Conservation (phyloP, 148 eudicot species). For the Beta vulgaris region DNA sequence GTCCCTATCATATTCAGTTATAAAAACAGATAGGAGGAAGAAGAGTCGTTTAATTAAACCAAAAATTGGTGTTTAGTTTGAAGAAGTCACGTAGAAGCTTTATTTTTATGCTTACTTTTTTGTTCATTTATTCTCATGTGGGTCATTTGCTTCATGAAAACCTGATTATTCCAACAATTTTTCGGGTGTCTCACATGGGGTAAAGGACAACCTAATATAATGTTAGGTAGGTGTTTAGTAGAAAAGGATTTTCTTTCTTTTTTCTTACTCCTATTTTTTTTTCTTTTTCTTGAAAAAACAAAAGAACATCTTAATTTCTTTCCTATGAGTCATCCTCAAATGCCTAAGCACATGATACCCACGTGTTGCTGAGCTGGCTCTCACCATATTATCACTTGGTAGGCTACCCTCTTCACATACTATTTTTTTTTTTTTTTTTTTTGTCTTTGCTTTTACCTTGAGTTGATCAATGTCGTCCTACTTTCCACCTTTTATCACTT, state of each 20-base stretch:
- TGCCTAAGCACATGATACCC: conserved; percentile 60
- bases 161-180: conserved; percentile 29
- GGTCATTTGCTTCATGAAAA: conserved; percentile 26
- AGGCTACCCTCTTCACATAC: conserved; percentile 13
- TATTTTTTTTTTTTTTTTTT: conserved; percentile 1
- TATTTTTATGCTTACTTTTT: not conserved
- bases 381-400: conserved; percentile 25
- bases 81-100: conserved; percentile 29
- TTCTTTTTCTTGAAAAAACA: conserved; percentile 26
- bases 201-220: conserved; percentile 21
- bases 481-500: not conserved
- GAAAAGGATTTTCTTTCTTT: not conserved
- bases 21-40: not conserved
- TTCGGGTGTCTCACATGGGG: conserved; percentile 23
- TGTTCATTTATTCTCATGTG: conserved; percentile 31
- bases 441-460: too few relatives aligned
- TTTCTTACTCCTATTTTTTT: conserved; percentile 1
- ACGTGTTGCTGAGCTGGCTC: conserved; percentile 44
- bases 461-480: conserved; percentile 4
- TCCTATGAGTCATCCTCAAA: conserved; percentile 22
- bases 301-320: conserved; percentile 13
- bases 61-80: conserved; percentile 16
- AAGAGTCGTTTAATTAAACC: conserved; percentile 1
- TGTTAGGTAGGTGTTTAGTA: conserved; percentile 27
- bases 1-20: conserved; percentile 14